Percentiles rank a stretch among this genome's conserved stretches.
These are phyloP conservation scores for Immersiporthe knoxdaviesiana DNA, from an alignment of 2,329 filamentous ascomycete genomes.

Conservation along the genomic window DNA sequence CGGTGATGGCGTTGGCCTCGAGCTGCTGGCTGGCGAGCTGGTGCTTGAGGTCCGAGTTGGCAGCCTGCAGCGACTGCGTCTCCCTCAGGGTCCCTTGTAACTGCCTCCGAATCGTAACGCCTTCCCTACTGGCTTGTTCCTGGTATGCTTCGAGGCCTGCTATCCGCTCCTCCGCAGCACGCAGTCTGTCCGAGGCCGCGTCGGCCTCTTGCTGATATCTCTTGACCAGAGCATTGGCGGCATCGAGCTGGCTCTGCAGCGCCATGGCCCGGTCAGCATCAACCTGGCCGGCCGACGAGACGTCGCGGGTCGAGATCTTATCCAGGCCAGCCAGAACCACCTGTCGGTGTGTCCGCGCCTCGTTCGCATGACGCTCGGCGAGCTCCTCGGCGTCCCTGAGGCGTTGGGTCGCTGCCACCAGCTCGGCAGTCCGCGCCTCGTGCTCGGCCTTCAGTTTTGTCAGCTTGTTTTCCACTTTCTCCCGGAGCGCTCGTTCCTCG, in stretches of 20 bases:
- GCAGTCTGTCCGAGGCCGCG: conserved; percentile 81
- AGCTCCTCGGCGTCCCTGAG: conserved; percentile 86
- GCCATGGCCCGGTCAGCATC: conserved; percentile 70
- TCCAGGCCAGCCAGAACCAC: conserved; percentile 83
- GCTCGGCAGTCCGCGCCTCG: conserved; percentile 76
- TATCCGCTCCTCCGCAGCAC: conserved; percentile 93
- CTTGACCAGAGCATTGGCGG: conserved; percentile 78
- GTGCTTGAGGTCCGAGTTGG: conserved; percentile 80
- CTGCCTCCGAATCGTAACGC: conserved; percentile 85
- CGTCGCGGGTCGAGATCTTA: conserved; percentile 64
- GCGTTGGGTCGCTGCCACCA: conserved; percentile 73
- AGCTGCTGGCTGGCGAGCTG: conserved; percentile 84
- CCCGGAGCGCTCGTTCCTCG: conserved; percentile 77
- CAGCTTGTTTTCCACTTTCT: conserved; percentile 76
- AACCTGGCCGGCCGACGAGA: conserved; percentile 49
- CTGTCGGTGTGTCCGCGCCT: conserved; percentile 82
- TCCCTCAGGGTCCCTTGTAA: conserved; percentile 84
- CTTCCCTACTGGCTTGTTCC: conserved; percentile 93
- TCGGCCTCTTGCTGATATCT: conserved; percentile 91
- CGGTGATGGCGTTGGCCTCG: conserved; percentile 88
- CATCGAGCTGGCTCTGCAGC: conserved; percentile 77
- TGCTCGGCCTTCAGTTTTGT: conserved; percentile 79
- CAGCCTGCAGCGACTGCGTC: conserved; percentile 76
- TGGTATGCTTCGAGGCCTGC: conserved; percentile 96
- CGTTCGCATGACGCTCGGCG: conserved; percentile 82